These are phyloP conservation scores for Leonotis leonurus DNA, from an alignment of 257 asterid genomes.

Conservation along the genomic window DNA sequence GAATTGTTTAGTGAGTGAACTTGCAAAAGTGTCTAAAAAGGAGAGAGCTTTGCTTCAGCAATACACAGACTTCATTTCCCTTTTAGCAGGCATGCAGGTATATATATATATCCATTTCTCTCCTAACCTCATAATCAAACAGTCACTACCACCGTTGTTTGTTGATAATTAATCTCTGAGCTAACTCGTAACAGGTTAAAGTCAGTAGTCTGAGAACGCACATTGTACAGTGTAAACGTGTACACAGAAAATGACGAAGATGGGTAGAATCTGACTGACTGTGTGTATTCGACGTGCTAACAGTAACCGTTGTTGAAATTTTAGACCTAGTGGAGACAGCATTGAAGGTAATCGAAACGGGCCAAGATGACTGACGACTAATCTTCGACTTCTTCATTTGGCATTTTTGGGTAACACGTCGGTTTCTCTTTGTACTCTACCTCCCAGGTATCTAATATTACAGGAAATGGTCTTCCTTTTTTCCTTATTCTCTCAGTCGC, in stretches of 20 bases:
- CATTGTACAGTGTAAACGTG: slow-evolving; percentile 59
- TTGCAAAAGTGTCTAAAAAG: slow-evolving; percentile 56
- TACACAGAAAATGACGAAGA: slow-evolving; percentile 43
- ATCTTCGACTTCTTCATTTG: slow-evolving; percentile 30
- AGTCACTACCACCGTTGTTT: background rate
- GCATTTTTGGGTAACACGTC: slow-evolving; percentile 26
- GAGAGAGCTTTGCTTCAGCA: slow-evolving; percentile 66
- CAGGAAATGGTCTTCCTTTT: slow-evolving; percentile 30
- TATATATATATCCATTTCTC: background rate
- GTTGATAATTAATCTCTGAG: background rate
- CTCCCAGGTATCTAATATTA: slow-evolving; percentile 34
- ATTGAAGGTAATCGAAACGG: slow-evolving; percentile 15
- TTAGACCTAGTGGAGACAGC: slow-evolving; percentile 26
- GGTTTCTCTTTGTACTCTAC: slow-evolving; percentile 17
- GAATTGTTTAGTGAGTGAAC: slow-evolving; percentile 55
- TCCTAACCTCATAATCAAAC: background rate
- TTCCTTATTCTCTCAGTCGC: too few relatives aligned
- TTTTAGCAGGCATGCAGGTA: slow-evolving; percentile 72
- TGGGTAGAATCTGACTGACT: slow-evolving; percentile 35
- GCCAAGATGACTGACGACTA: slow-evolving; percentile 21
- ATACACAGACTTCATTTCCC: slow-evolving; percentile 53
- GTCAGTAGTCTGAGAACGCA: slow-evolving; percentile 81
- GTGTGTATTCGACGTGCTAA: slow-evolving; percentile 42
- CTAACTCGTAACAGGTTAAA: slow-evolving; percentile 50
- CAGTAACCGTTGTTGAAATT: slow-evolving; percentile 24